Evolutionary conservation across 2,329 filamentous ascomycete species (phyloP), one percentile per base, ranked within the genome.

Genomic region (Didymella keratinophila): DNA sequence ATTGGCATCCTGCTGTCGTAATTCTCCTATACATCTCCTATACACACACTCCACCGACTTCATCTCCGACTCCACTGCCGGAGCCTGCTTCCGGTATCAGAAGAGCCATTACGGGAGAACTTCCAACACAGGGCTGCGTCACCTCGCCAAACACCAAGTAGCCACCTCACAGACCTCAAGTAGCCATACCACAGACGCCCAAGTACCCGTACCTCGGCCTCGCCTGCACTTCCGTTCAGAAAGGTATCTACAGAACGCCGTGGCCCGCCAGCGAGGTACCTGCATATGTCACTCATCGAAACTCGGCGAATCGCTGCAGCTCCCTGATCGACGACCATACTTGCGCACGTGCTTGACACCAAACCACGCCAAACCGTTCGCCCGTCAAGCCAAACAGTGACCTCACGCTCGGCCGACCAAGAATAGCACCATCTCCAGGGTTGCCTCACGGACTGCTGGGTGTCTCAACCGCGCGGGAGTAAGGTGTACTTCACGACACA

Each of bases 251-350:
- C 54, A 34, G 18, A 18, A 9, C 36, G 32, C 32, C 2, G 16
- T 36, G 32, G 32, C 16, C 32, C 32, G 32, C 16, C 32, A n/a
- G 16, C 32, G 32, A 14, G 34, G 12, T 42, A 42, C 43, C 25
- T 42, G 36, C 51, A 46, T 39, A 10, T 46, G n/a, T 11, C 42
- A 12, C 37, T 18, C 36, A 43, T 51, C 32, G 34, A 50, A 56
- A 57, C 48, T 36, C 48, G 43, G 48, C 55, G 49, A 52, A 57
- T 43, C 49, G 44, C 20, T 20, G 25, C 25, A 51, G 14, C 54
- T 25, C 34, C 43, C 36, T 58, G 49, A 52, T 58, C 55, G 48
- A 41, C 55, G 12, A 25, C 37, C 28, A 21, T 30, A n/a, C n/a
- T 7, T 20, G 30, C 16, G 47, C 48, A 57, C 54, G 47, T 56